Evolutionary conservation across 495 filamentous ascomycete genomes (phyloP), one percentile per base, ranked within the genome.

Genomic region (Extremus antarcticus): DNA sequence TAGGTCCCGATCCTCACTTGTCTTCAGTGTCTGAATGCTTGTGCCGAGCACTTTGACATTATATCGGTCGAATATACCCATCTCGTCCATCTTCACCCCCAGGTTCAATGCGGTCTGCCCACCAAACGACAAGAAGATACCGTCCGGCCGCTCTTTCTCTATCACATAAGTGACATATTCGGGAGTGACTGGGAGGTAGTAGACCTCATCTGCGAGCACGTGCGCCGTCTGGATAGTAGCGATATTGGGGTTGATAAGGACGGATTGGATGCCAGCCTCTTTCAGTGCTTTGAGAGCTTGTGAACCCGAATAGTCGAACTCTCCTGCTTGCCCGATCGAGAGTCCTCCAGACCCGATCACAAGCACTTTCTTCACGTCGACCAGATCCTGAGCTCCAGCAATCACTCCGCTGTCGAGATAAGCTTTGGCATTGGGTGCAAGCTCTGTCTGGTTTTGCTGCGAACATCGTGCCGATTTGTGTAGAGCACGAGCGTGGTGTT

Each of bases 291-390:
- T 74, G 20, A 74, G 64, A 29, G 91, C 91, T 72, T 88, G 90
- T n/a, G 90, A 91, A 48, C 91, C 92, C 59, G 94, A 97, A 71
- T 98, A 98, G 70, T 98, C 92, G 66, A 98, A 98, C 72, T 98
- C 92, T 72, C 92, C 92, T 54, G 92, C 92, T 72, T 98, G 92
- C 56, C 92, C 92, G 76, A 98, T 98, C 68, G 89, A 91, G 57
- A 98, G 79, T 71, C 92, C 92, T 71, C 92, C 92, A 71, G 84
- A 88, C 39, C 92, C 92, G 66, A 98, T 87, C 51, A 98, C 87
- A 49, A 98, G 76, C n/a, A 97, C 92, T 76, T 97, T 98, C 76
- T 90, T 94, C 53, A 98, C 92, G 73, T 95, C 83, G 43, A 97
- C 84, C 47, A 86, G 68, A 61, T 89, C 78, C 57, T 73, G 76